phyloP scores from a whole-genome alignment of 2,329 filamentous ascomycete species.

The Penicillium crustosum region DNA sequence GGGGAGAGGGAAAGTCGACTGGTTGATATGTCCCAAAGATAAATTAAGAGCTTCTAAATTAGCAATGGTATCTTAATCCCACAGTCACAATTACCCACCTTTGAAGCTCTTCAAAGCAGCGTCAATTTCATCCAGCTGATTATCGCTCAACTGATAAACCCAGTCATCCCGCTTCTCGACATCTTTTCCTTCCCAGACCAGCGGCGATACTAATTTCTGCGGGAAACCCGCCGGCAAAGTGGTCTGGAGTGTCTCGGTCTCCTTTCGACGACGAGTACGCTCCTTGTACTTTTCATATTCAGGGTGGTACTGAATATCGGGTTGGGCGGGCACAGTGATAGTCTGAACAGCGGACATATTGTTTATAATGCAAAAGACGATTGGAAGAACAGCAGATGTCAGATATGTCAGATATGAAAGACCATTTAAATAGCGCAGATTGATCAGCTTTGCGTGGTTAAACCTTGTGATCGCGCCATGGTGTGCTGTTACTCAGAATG shows the following conservation, averaged over 20 bases:
- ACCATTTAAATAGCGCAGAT: background rate
- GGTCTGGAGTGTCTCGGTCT: slow-evolving; percentile 16
- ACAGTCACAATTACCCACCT: slow-evolving; percentile 23
- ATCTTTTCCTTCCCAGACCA: slow-evolving; percentile 50
- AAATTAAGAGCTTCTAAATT: slow-evolving; percentile 32
- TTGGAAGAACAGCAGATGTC: no score
- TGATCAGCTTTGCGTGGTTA: background rate
- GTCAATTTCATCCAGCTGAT: slow-evolving; percentile 47
- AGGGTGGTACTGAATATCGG: slow-evolving; percentile 27
- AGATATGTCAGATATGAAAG: background rate
- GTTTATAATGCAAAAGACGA: background rate
- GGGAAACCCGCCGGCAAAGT: slow-evolving; percentile 47
- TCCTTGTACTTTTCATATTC: slow-evolving; percentile 24
- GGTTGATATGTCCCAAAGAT: slow-evolving; percentile 40
- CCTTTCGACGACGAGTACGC: slow-evolving; percentile 19
- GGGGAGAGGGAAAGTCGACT: slow-evolving; percentile 47
- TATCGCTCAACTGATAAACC: slow-evolving; percentile 29
- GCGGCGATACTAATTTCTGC: slow-evolving; percentile 38
- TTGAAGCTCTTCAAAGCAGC: slow-evolving; percentile 45
- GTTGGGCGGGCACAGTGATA: slow-evolving; percentile 16
- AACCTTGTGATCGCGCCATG: background rate
- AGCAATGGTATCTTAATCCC: slow-evolving; percentile 1
- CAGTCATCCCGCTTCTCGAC: slow-evolving; percentile 39
- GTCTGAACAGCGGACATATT: slow-evolving; percentile 21
- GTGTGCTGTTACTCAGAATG: background rate